phyloP scores from a whole-genome alignment of 768 basidiomycete genomes.

The Hypholoma fasciculare region DNA sequence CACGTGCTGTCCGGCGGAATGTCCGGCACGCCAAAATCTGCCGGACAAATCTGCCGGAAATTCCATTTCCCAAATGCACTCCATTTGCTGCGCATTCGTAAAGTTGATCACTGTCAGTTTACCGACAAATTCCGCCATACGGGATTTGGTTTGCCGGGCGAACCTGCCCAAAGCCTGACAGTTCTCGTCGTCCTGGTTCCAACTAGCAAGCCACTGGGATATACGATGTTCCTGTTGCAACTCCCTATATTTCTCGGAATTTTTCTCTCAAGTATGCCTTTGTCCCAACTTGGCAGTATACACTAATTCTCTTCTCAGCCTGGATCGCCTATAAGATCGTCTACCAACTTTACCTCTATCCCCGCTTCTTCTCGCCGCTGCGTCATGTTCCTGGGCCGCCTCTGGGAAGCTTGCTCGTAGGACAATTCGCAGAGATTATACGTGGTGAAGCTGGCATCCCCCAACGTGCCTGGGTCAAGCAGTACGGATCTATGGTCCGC shows the following conservation, averaged over 20 bases:
- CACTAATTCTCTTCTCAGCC: neutral
- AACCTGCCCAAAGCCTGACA: no score
- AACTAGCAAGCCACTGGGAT: no score
- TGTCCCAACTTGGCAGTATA: neutral
- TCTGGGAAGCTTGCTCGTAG: conserved; percentile 26
- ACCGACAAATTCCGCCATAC: no score
- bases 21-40: no score
- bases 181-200: no score
- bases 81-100: no score
- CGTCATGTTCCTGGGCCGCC: conserved; percentile 28
- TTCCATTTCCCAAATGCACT: no score
- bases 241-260: neutral
- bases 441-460: conserved; percentile 40
- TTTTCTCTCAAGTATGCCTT: neutral
- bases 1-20: no score
- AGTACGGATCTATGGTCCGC: conserved; percentile 43
- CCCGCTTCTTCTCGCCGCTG: conserved; percentile 29
- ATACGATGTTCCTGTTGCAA: no score
- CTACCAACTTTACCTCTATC: conserved; percentile 30
- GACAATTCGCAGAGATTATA: conserved; percentile 40
- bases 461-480: conserved; percentile 46
- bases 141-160: no score
- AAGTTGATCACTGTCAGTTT: no score
- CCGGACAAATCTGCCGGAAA: no score
- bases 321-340: conserved; percentile 12